phyloP scores from a whole-genome alignment of 2,329 filamentous ascomycete species.

The Colletotrichum incanum region DNA sequence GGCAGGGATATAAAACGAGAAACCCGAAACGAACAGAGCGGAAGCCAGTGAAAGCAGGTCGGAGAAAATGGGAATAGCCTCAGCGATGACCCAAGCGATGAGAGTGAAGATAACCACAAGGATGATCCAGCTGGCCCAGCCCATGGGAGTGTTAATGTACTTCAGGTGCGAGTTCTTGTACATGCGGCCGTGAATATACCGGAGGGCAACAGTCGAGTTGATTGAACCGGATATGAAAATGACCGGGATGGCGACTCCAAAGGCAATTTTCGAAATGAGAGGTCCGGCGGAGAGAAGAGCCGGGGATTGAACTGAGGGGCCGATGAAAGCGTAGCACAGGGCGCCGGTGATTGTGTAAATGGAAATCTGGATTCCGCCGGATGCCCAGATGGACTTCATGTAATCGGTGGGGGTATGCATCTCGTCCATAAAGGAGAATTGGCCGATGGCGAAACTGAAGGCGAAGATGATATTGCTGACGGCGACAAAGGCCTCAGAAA shows the following conservation, averaged over 20 bases:
- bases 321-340: constrained; percentile 79
- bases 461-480: constrained; percentile 81
- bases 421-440: constrained; percentile 69
- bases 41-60: constrained; percentile 72
- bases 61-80: constrained; percentile 81
- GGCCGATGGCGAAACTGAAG: constrained; percentile 71
- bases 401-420: constrained; percentile 66
- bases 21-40: constrained; percentile 66
- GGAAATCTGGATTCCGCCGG: constrained; percentile 73
- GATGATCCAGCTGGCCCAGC: constrained; percentile 70
- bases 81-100: constrained; percentile 79
- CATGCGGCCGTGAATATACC: constrained; percentile 62
- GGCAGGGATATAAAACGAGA: constrained; percentile 47
- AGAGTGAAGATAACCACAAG: constrained; percentile 73
- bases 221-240: constrained; percentile 84
- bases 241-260: constrained; percentile 79
- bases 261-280: constrained; percentile 76
- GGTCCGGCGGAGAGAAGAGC: constrained; percentile 77
- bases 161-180: constrained; percentile 60
- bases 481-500: constrained; percentile 72
- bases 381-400: constrained; percentile 70
- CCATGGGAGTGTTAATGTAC: constrained; percentile 64
- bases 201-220: constrained; percentile 66
- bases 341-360: constrained; percentile 79
- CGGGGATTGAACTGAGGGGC: constrained; percentile 74